A percentile compares a stretch with the other conserved stretches of the same genome.
These are phyloP conservation scores for Volvox africanus DNA, from an alignment of 139 green algal genomes.

Conservation along the genomic window DNA sequence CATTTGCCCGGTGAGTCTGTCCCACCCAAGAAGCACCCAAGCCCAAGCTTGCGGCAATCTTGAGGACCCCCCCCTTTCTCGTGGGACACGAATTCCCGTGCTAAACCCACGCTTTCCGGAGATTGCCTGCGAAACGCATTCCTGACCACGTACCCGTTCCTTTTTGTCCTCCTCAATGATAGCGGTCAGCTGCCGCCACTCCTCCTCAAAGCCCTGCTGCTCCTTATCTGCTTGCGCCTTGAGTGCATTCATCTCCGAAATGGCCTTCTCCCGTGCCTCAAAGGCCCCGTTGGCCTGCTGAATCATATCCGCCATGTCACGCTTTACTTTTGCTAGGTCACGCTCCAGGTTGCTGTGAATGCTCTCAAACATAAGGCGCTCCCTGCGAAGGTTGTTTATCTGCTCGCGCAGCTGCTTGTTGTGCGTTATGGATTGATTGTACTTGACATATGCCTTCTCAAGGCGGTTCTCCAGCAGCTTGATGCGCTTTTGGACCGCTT, in stretches of 20 bases:
- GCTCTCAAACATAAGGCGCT: slow-evolving; percentile 91
- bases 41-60: too few relatives aligned
- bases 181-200: slow-evolving; percentile 86
- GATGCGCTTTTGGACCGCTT: slow-evolving; percentile 78
- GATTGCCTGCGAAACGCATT: too few relatives aligned
- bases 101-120: too few relatives aligned
- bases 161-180: slow-evolving; percentile 89
- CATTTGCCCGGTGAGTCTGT: too few relatives aligned
- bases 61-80: too few relatives aligned
- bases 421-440: slow-evolving; percentile 82
- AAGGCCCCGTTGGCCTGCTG: slow-evolving; percentile 67
- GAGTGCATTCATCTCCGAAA: slow-evolving; percentile 80
- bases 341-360: slow-evolving; percentile 87
- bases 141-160: slow-evolving; percentile 51
- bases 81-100: too few relatives aligned
- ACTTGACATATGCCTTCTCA: slow-evolving; percentile 85
- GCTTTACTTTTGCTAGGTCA: slow-evolving; percentile 81
- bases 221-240: slow-evolving; percentile 88
- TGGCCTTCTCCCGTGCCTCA: slow-evolving; percentile 80
- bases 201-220: slow-evolving; percentile 85
- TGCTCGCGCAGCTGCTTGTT: slow-evolving; percentile 83
- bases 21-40: too few relatives aligned
- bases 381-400: slow-evolving; percentile 90
- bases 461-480: slow-evolving; percentile 89
- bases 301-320: slow-evolving; percentile 88